Base-by-base conservation (phyloP, 2,329 filamentous ascomycete species). In the Lachnellula suecica region DNA sequence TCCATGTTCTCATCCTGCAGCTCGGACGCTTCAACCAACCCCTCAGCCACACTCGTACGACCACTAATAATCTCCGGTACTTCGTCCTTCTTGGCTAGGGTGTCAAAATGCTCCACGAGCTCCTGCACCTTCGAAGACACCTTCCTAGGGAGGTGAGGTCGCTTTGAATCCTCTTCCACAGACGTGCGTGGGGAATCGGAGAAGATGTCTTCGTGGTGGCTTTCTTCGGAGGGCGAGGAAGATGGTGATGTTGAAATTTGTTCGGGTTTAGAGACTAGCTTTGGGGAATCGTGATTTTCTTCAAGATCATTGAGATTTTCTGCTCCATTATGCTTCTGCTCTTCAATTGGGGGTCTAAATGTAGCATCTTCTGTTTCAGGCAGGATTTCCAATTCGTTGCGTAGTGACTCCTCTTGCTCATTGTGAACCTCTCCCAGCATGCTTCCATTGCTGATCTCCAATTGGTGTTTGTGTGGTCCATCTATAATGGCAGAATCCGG, bases 101-200 rank as follows among this genome's bases (percentile, higher is more conserved):
- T 59, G 51, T 68, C 64, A 40, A 64, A 66, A 29, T 64, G 58
- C 23, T 64, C 49, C 1, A 66, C 63, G 19, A 63, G 37, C 27
- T 61, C 60, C 38, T 66, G 60, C n/a, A 63, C 57, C 19, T 63
- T 64, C 17, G 60, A 49, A 20, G 61, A 58, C 4, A 51, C 47
- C 19, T 59, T 49, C 45, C 53, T 56, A 17, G 51, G 34, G 15
- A 51, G 27, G 4, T 57, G 52, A 22, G 52, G 50, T 27, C 54
- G 49, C 35, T 59, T 60, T 9, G 56, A 58, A 17, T 68, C 66
- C 27, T 66, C 64, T n/a, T 68, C 66, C 29, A 68, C 49, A 15
- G 66, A 65, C 22, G 66, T 67, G 23, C 64, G 52, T n/a, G 62
- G 63, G 4, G 66, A 68, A 17, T 68, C 66, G n/a, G 52, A 40